Base-by-base conservation (phyloP, 208 protist species). In the Giardia duodenalis region DNA sequence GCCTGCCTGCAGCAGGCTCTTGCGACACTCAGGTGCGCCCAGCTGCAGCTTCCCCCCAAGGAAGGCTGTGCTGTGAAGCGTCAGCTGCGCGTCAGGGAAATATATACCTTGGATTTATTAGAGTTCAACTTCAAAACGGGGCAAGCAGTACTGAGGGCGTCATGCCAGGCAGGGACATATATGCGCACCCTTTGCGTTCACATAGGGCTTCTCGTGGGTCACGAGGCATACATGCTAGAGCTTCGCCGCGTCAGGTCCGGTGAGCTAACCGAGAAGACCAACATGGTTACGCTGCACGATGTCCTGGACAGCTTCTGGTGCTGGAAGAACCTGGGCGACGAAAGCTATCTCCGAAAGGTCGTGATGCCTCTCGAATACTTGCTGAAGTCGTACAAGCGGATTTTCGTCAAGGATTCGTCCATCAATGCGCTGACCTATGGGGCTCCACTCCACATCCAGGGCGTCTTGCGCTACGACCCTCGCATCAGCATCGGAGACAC, bases 371-470 rank as follows among this genome's bases (percentile, higher is more conserved):
- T 99, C 42, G 98, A 99, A 96, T 95, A 96, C 45, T 95, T 99
- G 4, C 96, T 99, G 30, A 97, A 95, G 42, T 95, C 96, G 44
- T 96, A 99, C 95, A 99, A 99, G 96, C 96, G 98, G 92, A 95
- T 99, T 67, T 97, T 99, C 57, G 97, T 99, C 22, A 99, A 99
- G 95, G 98, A 99, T 94, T 97, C 95, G 2, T 96, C 98, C 67
- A 97, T 99, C 90, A 99, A 99, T 95, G 98, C 98, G 42, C 97
- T 99, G 91, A 99, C 98, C 96, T 99, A 99, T 94, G 98, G 99
- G 88, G 98, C 98, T 47, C 98, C 99, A 95, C 46, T 95, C 30
- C 99, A 99, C 97, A 97, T 99, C 93, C 98, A 98, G 92, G 99
- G 99, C 93, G 93, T 99, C 1, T 95, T 99, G 1, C 95, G 98